Conservation (phyloP, 148 eudicot genomes). For the Chenopodium quinoa region DNA sequence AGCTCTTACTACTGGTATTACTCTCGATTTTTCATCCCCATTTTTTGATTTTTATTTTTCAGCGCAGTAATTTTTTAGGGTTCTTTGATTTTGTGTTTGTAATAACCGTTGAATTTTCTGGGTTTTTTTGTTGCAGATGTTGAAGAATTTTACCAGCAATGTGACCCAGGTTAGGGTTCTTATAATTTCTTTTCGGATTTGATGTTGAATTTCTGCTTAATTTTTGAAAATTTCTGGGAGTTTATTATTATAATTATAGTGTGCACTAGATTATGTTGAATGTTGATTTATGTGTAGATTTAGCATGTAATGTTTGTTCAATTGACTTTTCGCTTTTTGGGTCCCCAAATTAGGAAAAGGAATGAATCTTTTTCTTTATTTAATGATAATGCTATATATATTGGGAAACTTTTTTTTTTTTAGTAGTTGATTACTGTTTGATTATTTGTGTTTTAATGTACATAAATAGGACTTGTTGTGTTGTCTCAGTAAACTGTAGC, state of each 20-base stretch:
- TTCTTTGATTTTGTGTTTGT: neutral
- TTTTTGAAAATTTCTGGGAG: neutral
- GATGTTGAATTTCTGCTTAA: neutral
- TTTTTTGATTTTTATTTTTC: neutral
- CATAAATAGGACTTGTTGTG: neutral
- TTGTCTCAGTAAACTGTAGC: neutral
- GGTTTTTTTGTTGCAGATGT: conserved; percentile 32
- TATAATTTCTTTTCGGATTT: neutral
- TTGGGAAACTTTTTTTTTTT: no score
- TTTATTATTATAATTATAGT: neutral
- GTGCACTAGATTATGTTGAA: neutral
- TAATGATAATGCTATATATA: neutral
- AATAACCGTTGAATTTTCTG: neutral
- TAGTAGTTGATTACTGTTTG: neutral
- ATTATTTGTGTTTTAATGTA: neutral
- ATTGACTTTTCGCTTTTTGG: neutral
- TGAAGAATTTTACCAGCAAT: conserved; percentile 47
- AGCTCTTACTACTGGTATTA: conserved; percentile 45
- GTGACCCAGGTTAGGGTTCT: conserved; percentile 47
- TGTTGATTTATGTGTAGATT: conserved; percentile 6
- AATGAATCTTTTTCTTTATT: neutral
- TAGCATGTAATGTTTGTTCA: neutral
- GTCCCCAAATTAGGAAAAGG: neutral
- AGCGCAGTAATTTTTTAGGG: neutral
- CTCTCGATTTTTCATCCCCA: neutral